Evolutionary conservation across 1,284 basidiomycete species (phyloP).

Genomic region (Fomitopsis schrenkii): DNA sequence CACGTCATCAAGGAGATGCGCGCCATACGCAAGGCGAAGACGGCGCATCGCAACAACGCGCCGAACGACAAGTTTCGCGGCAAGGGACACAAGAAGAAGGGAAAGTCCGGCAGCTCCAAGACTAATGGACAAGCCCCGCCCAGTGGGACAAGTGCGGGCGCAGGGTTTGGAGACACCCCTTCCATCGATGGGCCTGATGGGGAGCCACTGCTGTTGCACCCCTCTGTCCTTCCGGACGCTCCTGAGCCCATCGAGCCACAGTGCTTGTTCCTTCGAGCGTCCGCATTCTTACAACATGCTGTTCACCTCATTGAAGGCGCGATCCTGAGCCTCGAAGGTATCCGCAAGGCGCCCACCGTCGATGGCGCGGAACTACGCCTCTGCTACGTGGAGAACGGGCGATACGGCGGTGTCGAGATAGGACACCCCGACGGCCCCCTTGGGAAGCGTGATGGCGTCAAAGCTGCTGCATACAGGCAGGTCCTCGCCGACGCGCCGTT

Average conservation of each 20-base stretch:
- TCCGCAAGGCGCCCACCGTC: conserved; percentile 48
- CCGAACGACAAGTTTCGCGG: conserved; percentile 36
- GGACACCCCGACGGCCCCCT: conserved; percentile 72
- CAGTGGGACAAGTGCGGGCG: conserved; percentile 48
- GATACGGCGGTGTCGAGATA: conserved; percentile 73
- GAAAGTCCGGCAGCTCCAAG: conserved; percentile 32
- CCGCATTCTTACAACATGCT: conserved; percentile 74
- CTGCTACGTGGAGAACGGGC: conserved; percentile 64
- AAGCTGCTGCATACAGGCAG: conserved; percentile 57
- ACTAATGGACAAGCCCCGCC: conserved; percentile 61
- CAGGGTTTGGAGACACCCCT: conserved; percentile 33
- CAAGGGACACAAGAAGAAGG: conserved; percentile 49
- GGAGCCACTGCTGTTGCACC: conserved; percentile 52
- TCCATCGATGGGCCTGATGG: conserved; percentile 44
- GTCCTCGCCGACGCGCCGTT: conserved; percentile 49
- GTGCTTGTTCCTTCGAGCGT: conserved; percentile 74
- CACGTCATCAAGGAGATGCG: conserved; percentile 72
- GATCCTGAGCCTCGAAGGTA: conserved; percentile 62
- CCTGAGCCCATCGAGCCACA: conserved; percentile 80
- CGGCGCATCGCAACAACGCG: conserved; percentile 42
- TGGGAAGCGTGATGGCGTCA: conserved; percentile 52
- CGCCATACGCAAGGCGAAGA: conserved; percentile 56
- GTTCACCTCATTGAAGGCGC: conserved; percentile 67
- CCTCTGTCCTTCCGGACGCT: conserved; percentile 66
- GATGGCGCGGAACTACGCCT: conserved; percentile 72